phyloP scores from a whole-genome alignment of 1,284 basidiomycete species.

The Inonotus obliquus region DNA sequence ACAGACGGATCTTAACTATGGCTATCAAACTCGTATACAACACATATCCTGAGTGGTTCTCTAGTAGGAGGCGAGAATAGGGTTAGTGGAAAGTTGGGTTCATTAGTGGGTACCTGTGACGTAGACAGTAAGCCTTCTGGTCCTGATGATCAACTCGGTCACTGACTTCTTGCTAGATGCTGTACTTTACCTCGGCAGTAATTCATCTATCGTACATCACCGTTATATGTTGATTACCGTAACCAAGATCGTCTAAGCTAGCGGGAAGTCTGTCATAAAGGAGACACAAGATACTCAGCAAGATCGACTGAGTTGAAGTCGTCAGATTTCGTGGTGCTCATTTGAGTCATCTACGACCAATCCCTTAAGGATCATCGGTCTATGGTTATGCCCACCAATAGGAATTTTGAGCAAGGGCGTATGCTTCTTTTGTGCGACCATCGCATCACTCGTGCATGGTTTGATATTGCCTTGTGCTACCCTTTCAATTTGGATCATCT shows the following conservation, averaged over 20 bases:
- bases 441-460: background rate
- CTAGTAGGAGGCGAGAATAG: background rate
- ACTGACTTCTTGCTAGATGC: background rate
- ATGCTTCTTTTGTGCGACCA: background rate
- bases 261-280: too few relatives aligned
- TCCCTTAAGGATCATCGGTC: too few relatives aligned
- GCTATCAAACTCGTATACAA: slow-evolving; percentile 18
- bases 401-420: too few relatives aligned
- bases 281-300: too few relatives aligned
- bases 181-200: background rate
- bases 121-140: background rate
- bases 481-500: background rate
- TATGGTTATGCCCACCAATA: too few relatives aligned
- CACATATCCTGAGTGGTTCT: slow-evolving; percentile 16
- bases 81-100: background rate
- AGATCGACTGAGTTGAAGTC: too few relatives aligned
- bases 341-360: too few relatives aligned
- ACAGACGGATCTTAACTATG: slow-evolving; percentile 19
- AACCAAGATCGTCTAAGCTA: background rate
- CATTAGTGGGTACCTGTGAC: background rate
- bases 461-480: background rate
- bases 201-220: background rate
- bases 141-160: background rate
- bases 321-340: too few relatives aligned
- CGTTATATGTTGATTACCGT: background rate